Percentiles rank a stretch among this genome's conserved stretches.
phyloP scores from a whole-genome alignment of 1,139 yeast genomes.

The Candida dubliniensis region DNA sequence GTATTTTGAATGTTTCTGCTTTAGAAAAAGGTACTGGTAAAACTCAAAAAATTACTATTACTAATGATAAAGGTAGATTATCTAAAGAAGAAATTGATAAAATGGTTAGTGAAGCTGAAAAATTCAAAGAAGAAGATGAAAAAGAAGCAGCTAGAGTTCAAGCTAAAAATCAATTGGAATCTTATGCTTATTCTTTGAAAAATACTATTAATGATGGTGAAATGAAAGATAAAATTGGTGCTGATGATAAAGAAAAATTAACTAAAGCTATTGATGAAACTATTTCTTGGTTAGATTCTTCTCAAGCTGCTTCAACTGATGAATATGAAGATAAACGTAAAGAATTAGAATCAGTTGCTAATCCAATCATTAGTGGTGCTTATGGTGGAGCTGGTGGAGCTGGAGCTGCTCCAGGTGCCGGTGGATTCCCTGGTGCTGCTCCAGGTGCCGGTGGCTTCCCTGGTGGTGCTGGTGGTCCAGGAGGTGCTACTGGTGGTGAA shows the following conservation, averaged over 20 bases:
- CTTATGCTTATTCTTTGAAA: conserved; percentile 82
- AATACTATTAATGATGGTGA: conserved; percentile 52
- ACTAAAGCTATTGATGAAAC: conserved; percentile 45
- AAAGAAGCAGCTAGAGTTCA: conserved; percentile 38
- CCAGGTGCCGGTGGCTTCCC: conserved; percentile 40
- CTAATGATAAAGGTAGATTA: conserved; percentile 51
- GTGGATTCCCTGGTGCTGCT: conserved; percentile 29
- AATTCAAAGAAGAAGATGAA: conserved; percentile 40
- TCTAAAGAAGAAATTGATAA: conserved; percentile 50
- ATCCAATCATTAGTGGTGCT: conserved; percentile 65
- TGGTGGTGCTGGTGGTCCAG: conserved; percentile 36
- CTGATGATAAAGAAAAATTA: conserved; percentile 46
- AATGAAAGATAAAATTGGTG: conserved; percentile 52
- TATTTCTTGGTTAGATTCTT: conserved; percentile 49
- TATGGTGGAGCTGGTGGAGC: conserved; percentile 42
- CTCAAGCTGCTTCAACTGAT: conserved; percentile 53
- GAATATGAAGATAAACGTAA: conserved; percentile 62
- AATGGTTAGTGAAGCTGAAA: conserved; percentile 49
- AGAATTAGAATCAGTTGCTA: conserved; percentile 64
- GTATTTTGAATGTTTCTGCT: conserved; percentile 91
- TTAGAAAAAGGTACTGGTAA: conserved; percentile 91
- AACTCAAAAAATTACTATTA: conserved; percentile 40
- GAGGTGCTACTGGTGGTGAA: conserved; percentile 42
- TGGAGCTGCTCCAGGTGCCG: conserved; percentile 21
- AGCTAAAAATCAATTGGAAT: conserved; percentile 84